These are phyloP conservation scores for Trametes coccinea DNA, from an alignment of 768 basidiomycete genomes.

Conservation along the genomic window DNA sequence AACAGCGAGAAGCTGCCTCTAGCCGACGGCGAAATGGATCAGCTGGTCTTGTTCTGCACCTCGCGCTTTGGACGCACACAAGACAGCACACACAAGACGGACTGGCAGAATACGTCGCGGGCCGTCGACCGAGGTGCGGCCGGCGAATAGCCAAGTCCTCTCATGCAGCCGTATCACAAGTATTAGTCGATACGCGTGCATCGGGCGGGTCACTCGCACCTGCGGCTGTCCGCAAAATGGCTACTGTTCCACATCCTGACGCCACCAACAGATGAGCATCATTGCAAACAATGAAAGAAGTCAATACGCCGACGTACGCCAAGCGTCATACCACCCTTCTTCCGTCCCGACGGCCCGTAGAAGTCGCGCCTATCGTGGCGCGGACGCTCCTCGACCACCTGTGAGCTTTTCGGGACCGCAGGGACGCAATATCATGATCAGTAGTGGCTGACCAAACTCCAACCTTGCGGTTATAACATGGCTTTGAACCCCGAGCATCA, in stretches of 20 bases:
- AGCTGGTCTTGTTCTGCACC: not conserved
- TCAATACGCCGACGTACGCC: not conserved
- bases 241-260: not conserved
- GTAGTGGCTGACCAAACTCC: conserved; percentile 1
- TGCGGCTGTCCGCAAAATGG: not conserved
- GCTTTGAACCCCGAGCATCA: not conserved
- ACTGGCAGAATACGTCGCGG: no score
- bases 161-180: no score
- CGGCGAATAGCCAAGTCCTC: no score
- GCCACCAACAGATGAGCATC: conserved; percentile 3
- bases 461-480: not conserved
- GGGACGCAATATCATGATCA: not conserved
- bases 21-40: not conserved
- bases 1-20: not conserved
- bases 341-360: not conserved
- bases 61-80: not conserved
- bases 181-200: not conserved
- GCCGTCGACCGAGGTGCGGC: no score
- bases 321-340: not conserved
- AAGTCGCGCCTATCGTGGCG: not conserved
- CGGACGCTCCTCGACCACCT: not conserved
- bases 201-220: not conserved
- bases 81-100: not conserved
- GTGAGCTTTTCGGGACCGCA: not conserved
- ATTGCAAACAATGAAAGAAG: not conserved